A percentile compares a stretch with the other conserved stretches of the same genome.
Evolutionary conservation across 257 asterid species (phyloP).

Genomic region (Nicotiana tabacum): DNA sequence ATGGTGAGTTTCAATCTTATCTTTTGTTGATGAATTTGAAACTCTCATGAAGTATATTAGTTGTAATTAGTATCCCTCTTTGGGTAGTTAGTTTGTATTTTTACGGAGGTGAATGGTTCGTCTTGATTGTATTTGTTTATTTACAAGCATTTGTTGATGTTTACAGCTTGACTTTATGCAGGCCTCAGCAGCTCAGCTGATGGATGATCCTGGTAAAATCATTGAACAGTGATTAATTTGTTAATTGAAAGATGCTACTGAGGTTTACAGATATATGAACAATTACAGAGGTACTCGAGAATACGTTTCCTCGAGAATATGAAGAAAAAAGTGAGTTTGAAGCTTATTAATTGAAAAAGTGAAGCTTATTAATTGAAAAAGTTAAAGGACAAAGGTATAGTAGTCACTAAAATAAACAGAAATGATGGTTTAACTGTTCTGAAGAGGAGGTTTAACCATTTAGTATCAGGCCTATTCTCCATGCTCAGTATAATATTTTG

Average conservation of each 20-base stretch:
- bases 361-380: no score
- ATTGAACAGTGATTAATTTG: background rate
- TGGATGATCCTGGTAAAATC: background rate
- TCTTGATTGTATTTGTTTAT: background rate
- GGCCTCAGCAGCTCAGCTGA: background rate
- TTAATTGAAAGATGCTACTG: background rate
- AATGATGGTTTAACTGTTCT: background rate
- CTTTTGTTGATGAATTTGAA: background rate
- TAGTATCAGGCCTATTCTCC: slow-evolving; percentile 44
- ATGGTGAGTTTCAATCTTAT: background rate
- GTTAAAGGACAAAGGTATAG: background rate
- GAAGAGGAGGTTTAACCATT: no score
- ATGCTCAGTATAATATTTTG: slow-evolving; percentile 69
- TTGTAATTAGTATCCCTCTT: background rate
- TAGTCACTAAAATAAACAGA: background rate
- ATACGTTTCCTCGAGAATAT: no score
- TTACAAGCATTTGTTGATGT: background rate
- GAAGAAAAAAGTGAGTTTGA: background rate
- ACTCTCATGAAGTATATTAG: background rate
- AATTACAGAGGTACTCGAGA: background rate
- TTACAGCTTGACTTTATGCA: background rate
- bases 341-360: background rate
- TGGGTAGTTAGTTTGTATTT: background rate
- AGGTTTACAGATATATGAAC: background rate
- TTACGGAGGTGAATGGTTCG: background rate